Conservation (phyloP, 805 yeast species). For the Kockiozyma suomiensis region DNA sequence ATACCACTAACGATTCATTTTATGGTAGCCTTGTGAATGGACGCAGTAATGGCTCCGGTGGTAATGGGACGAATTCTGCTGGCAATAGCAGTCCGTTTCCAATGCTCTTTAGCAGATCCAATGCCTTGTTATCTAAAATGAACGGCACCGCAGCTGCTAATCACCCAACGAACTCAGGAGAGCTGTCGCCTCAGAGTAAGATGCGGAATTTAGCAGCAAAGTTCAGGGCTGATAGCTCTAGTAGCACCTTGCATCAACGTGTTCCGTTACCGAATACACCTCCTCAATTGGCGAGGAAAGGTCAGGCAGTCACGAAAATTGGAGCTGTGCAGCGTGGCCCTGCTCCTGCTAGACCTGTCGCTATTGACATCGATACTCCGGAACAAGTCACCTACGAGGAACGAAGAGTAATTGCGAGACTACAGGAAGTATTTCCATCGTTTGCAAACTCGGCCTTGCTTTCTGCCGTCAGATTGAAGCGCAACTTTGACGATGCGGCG, state of each 20-base stretch:
- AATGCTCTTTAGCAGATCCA: slow-evolving; percentile 19
- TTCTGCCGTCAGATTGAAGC: slow-evolving; percentile 32
- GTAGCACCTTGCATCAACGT: background rate
- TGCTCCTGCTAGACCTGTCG: slow-evolving; percentile 34
- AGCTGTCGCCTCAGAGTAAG: slow-evolving; percentile 12
- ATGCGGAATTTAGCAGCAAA: slow-evolving; percentile 22
- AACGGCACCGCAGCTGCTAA: background rate
- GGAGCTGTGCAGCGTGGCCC: slow-evolving; percentile 29
- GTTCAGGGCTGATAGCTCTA: slow-evolving; percentile 8
- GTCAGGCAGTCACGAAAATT: slow-evolving; percentile 25
- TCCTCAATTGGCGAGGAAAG: slow-evolving; percentile 2
- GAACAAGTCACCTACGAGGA: slow-evolving; percentile 18
- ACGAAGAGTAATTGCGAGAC: slow-evolving; percentile 13
- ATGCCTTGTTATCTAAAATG: background rate
- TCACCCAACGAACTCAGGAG: background rate
- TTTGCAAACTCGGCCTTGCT: slow-evolving; percentile 18
- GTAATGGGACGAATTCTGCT: no score
- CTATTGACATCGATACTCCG: slow-evolving; percentile 13
- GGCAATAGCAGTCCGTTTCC: slow-evolving; percentile 31
- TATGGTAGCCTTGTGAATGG: slow-evolving; percentile 16
- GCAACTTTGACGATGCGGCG: slow-evolving; percentile 43
- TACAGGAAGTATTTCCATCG: slow-evolving; percentile 29
- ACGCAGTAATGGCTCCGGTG: no score
- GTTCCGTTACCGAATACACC: background rate
- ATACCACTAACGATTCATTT: slow-evolving; percentile 12